phyloP scores from a whole-genome alignment of 1,284 basidiomycete genomes.

The Tilletia horrida region DNA sequence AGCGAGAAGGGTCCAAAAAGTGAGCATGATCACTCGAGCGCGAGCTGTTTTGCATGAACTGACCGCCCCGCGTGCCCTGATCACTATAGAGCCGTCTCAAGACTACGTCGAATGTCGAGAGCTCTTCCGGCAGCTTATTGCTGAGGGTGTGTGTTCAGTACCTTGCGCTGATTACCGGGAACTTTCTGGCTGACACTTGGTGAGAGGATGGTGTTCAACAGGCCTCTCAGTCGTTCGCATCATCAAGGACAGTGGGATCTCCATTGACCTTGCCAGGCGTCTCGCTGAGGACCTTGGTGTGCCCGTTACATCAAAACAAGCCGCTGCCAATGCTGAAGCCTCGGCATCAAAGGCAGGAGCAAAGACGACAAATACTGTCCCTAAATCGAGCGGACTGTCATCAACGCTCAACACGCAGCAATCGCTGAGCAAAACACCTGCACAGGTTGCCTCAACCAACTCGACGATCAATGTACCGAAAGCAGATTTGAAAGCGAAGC shows the following conservation, averaged over 20 bases:
- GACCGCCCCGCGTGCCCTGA: neutral
- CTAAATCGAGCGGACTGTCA: no score
- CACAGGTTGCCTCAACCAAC: no score
- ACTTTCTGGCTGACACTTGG: neutral
- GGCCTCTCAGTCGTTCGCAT: neutral
- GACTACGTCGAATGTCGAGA: conserved; percentile 2
- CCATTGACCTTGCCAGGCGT: neutral
- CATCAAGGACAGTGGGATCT: neutral
- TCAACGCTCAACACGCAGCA: no score
- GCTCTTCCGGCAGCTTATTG: neutral
- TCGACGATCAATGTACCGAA: no score
- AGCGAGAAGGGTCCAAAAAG: no score
- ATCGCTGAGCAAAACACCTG: neutral
- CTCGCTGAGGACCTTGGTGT: neutral
- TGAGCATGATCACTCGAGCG: no score
- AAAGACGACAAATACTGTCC: no score
- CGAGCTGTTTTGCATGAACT: neutral
- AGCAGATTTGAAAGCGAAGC: neutral
- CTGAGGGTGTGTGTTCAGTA: neutral
- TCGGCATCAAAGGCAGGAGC: no score
- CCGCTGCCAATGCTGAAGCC: no score
- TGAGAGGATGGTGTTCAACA: neutral
- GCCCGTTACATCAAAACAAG: neutral
- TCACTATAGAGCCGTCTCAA: neutral
- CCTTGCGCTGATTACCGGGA: neutral